Base-by-base conservation (phyloP, 148 eudicot genomes). In the Fagopyrum homotropicum region DNA sequence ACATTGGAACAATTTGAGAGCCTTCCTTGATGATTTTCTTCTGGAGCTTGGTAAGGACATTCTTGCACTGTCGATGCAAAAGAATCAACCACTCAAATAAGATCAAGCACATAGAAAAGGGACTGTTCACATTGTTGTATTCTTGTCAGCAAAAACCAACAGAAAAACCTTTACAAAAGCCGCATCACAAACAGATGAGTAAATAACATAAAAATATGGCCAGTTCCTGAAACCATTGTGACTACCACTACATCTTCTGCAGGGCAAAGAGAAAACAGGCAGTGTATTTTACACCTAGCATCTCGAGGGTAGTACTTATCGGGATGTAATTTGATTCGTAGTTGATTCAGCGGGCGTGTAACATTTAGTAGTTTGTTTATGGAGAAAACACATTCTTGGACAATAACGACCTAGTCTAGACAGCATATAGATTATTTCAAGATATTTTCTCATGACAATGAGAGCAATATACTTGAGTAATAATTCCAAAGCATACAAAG, bases 1-100 rank as follows among this genome's bases (percentile, higher is more conserved):
- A 84, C 69, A 92, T 82, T 16, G 99, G 99, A 78, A 92, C 86
- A 79, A 92, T 90, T 60, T 89, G 86, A 48, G 82, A 88, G 74
- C 99, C 99, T 85, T 92, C 99, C 81, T 81, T 86, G 69, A 88
- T 91, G 77, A 95, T 88, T 80, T 90, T 95, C 84, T 86, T 86
- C 60, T 86, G 93, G 78, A 95, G 79, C 86, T 88, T 95, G 81
- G 80, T 81, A 72, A 90, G 83, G 54, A 90, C 91, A 74, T 79
- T 90, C 84, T 95, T 95, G 88, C 99, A 92, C 99, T 95, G 85
- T 78, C 82, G 79, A 81, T 22, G 66, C 17, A 75, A 75, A 83
- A 59, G 74, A 16, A 47, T 48, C 48, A 45, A 22, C 50, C 35
- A 56, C 56, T 10, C 54, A 16, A 72, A 48, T 48, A 26, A 49